Base-by-base conservation (phyloP, 306 rosid species). In the Oemleria cerasiformis region DNA sequence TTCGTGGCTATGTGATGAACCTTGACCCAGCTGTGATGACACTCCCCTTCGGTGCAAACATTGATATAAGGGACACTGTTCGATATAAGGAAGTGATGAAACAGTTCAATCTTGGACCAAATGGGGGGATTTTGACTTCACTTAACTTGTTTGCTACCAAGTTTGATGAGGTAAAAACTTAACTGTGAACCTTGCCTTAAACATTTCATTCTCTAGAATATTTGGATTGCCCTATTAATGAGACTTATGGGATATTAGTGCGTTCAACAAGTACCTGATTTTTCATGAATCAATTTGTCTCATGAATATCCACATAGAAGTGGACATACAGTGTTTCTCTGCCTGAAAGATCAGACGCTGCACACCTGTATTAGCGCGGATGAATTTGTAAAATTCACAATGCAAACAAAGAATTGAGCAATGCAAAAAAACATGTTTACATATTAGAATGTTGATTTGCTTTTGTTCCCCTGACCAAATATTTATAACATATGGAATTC, bases 51-150 rank as follows among this genome's bases (percentile, higher is more conserved):
- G 92, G 82, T 38, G 86, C 92, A 43, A 91, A 91, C 70, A 91
- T 94, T 14, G 99, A 94, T 69, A 88, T 94, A 55, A 85, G 99
- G 82, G 99, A 94, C 69, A 91, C 97, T 40, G 99, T 94, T 41
- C 85, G 84, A 65, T 91, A 94, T 80, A 94, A 89, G 84, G 96
- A 89, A 80, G 97, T 94, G 76, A 94, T 94, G 96, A 94, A 89
- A 74, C 97, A 94, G 73, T 91, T 80, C 77, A 94, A 94, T 81
- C 99, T 94, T 23, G 99, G 99, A 16, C 99, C 99, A 4, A 94
- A 94, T 81, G 97, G 97, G 7, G 99, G 96, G 65, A 94, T 91
- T 71, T 80, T 91, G 85, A 94, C 99, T 7, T 94, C 99, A 0
- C 90, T 94, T 51, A 91, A 94, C 87, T 84, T 94, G 87, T 94